Base-by-base conservation (phyloP, 1,139 yeast genomes). In the Debaryomyces subglobosus region DNA sequence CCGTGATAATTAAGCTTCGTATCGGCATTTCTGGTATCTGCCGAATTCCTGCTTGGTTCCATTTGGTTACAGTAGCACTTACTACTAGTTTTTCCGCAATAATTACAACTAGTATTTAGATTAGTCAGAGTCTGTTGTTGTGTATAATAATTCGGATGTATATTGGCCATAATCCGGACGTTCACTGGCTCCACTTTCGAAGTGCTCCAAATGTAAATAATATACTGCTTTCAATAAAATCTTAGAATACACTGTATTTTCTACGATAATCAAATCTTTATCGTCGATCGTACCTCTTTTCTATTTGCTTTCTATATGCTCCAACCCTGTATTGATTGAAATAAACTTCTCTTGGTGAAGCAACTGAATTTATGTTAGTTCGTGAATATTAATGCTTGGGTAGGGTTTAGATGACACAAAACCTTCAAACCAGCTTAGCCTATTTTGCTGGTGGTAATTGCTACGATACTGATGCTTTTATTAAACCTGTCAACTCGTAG, bases 121-220 rank as follows among this genome's bases (percentile, higher is more conserved):
- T 23, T n/a, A 30, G 13, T n/a, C 21, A 27, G 36, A 20, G 8
- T 40, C 5, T 40, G 18, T 30, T 30, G 36, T 30, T 40, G 43
- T 29, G 43, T 13, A n/a, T 15, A 27, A 39, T 32, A 21, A 29
- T 30, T 20, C 4, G 36, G 29, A 40, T 30, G 43, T 24, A 30
- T 40, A 30, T 30, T 40, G 20, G 36, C 43, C 43, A 40, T 40
- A 40, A 20, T 25, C 29, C 33, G 15, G 30, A 30, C 6, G 20
- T 10, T 35, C n/a, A 18, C 25, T 23, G 15, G 38, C 16, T 20
- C 38, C 38, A 20, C 38, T 20, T 9, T 35, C 27, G 38, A 20
- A 35, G 23, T 32, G 38, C 7, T 35, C 38, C 38, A 35, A 35
- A 35, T 20, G 38, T 20, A 35, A 35, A 35, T 35, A 20, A 7